Percentiles rank a stretch among this genome's conserved stretches.
Conservation (phyloP, 2,329 filamentous ascomycete species). For the Scytalidium lignicola region DNA sequence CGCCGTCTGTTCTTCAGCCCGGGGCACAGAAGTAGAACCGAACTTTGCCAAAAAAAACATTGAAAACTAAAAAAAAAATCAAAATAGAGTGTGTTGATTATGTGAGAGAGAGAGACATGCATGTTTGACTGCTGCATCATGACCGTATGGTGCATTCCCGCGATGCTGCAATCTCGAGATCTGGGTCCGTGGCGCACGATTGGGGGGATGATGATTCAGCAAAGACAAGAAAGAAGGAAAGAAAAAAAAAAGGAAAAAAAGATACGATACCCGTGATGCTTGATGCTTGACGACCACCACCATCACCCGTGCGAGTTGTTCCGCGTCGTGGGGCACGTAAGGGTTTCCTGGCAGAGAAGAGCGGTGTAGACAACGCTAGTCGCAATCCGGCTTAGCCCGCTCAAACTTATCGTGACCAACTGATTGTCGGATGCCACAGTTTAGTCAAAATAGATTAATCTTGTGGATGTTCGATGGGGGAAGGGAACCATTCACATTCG, state of each 20-base stretch:
- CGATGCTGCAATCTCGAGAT: background rate
- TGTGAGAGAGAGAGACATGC: background rate
- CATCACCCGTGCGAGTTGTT: background rate
- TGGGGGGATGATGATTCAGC: background rate
- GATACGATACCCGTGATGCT: too few relatives aligned
- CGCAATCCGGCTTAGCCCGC: too few relatives aligned
- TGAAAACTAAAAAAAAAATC: too few relatives aligned
- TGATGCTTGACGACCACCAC: background rate
- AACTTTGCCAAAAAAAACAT: too few relatives aligned
- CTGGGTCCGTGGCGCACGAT: background rate
- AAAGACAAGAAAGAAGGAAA: background rate
- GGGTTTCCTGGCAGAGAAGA: slow-evolving; percentile 8
- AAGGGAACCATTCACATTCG: too few relatives aligned
- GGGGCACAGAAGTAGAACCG: background rate
- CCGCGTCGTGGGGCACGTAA: slow-evolving; percentile 3
- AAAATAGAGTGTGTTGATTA: too few relatives aligned
- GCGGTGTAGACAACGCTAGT: slow-evolving; percentile 22
- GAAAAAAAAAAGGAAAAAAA: too few relatives aligned
- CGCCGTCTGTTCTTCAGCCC: background rate
- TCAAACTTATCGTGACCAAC: too few relatives aligned
- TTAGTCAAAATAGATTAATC: too few relatives aligned
- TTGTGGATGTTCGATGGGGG: too few relatives aligned
- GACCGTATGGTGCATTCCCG: background rate
- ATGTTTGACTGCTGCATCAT: background rate
- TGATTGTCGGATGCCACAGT: too few relatives aligned